Evolutionary conservation across 805 yeast genomes (phyloP).

Genomic region (Debaryomyces tyrocola): DNA sequence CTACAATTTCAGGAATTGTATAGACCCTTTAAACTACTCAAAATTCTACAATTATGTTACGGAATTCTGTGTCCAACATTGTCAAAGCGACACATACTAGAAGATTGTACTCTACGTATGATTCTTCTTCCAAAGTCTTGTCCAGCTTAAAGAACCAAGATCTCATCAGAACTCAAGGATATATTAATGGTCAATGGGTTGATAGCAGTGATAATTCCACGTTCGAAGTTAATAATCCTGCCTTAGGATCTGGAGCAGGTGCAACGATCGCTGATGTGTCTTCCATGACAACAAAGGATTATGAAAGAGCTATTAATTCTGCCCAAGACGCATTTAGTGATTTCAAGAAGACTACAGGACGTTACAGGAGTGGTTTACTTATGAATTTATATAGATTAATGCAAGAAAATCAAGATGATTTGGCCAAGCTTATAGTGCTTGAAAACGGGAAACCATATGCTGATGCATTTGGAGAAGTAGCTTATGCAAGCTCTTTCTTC

Average conservation of each 20-base stretch:
- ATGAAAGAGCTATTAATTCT: slow-evolving; percentile 51
- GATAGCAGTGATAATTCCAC: slow-evolving; percentile 38
- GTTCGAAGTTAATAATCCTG: slow-evolving; percentile 78
- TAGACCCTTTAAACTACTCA: too few relatives aligned
- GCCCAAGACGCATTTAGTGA: slow-evolving; percentile 54
- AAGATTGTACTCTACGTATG: neutral
- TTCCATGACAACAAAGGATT: slow-evolving; percentile 49
- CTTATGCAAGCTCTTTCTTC: slow-evolving; percentile 70
- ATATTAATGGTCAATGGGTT: slow-evolving; percentile 76
- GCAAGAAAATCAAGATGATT: slow-evolving; percentile 59
- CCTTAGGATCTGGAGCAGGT: slow-evolving; percentile 44
- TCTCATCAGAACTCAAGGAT: slow-evolving; percentile 60
- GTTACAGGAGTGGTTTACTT: slow-evolving; percentile 56
- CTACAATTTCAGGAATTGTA: too few relatives aligned
- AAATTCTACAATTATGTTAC: too few relatives aligned
- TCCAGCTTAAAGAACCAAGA: slow-evolving; percentile 42
- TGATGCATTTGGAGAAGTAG: slow-evolving; percentile 72
- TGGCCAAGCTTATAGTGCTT: slow-evolving; percentile 60
- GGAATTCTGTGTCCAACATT: too few relatives aligned
- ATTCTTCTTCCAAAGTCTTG: slow-evolving; percentile 2
- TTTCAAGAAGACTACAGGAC: slow-evolving; percentile 55
- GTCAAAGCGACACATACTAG: neutral
- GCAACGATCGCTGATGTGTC: slow-evolving; percentile 53
- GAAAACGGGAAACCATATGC: slow-evolving; percentile 76
- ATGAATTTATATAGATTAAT: slow-evolving; percentile 53